Conservation (phyloP, 2,329 filamentous ascomycete species). For the Pseudodiploospora longispora region DNA sequence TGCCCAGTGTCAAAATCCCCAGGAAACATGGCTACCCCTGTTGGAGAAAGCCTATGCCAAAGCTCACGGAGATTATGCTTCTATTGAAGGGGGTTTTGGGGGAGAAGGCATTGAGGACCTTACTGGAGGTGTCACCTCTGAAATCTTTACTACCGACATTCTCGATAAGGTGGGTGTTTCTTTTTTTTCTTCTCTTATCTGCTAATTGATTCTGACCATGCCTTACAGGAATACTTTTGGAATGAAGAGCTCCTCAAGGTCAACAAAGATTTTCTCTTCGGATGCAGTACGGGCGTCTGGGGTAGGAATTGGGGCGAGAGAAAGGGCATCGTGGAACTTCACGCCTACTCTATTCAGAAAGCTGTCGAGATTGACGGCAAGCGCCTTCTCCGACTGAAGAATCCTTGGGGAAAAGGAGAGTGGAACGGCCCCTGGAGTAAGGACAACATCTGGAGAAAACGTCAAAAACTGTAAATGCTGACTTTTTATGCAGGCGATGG, state of each 20-base stretch:
- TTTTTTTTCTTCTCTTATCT: neutral
- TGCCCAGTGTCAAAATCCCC: conserved; percentile 63
- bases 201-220: neutral
- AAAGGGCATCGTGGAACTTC: conserved; percentile 49
- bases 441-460: conserved; percentile 2
- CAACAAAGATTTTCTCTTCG: conserved; percentile 70
- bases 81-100: conserved; percentile 64
- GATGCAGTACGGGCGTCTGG: conserved; percentile 42
- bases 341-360: conserved; percentile 56
- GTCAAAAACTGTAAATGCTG: conserved; percentile 6
- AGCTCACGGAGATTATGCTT: conserved; percentile 68
- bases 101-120: conserved; percentile 53
- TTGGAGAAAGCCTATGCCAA: conserved; percentile 78
- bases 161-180: conserved; percentile 55
- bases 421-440: conserved; percentile 72
- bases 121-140: conserved; percentile 58
- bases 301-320: conserved; percentile 28
- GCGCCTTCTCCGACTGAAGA: conserved; percentile 58
- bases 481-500: conserved; percentile 48
- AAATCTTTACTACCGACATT: conserved; percentile 59
- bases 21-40: conserved; percentile 73
- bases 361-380: conserved; percentile 48
- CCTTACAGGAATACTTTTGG: conserved; percentile 53
- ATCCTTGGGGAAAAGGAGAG: conserved; percentile 74
- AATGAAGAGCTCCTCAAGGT: conserved; percentile 67